A percentile compares a stretch with the other conserved stretches of the same genome.
Conservation (phyloP, 78 protist species). For the Mastigamoeba balamuthi region DNA sequence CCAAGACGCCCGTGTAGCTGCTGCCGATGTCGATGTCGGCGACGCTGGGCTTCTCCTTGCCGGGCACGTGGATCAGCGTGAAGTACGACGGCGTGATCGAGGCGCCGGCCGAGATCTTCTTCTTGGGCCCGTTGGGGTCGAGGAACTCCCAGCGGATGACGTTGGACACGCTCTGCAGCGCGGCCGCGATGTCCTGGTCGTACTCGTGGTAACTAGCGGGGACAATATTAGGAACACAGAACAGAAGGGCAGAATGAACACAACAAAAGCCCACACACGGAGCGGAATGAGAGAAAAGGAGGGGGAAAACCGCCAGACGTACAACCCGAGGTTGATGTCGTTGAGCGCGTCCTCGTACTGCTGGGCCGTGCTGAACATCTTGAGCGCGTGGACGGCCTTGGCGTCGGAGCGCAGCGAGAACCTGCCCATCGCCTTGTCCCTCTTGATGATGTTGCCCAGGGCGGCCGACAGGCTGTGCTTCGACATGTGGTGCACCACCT, state of each 20-base stretch:
- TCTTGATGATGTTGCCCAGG: constrained; percentile 3
- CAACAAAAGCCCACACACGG: too few species aligned
- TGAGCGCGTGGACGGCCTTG: neutral
- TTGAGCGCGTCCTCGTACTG: constrained; percentile 19
- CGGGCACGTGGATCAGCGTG: neutral
- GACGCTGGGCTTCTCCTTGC: too few species aligned
- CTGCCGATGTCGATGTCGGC: too few species aligned
- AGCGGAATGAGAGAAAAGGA: too few species aligned
- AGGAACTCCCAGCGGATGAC: constrained; percentile 30
- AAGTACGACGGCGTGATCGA: constrained; percentile 2
- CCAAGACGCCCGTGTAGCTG: constrained; percentile 11
- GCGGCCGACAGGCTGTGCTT: constrained; percentile 7
- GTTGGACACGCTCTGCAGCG: constrained; percentile 12
- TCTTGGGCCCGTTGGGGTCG: constrained; percentile 18
- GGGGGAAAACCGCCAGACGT: neutral
- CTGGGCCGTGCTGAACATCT: neutral
- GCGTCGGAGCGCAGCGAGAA: constrained; percentile 7
- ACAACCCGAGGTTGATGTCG: constrained; percentile 8
- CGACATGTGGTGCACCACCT: too few species aligned
- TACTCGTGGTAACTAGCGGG: constrained; percentile 9
- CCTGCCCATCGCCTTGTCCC: constrained; percentile 16
- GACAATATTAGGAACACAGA: too few species aligned
- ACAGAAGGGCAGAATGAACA: too few species aligned
- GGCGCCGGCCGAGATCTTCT: too few species aligned
- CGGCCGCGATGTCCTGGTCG: constrained; percentile 24